A percentile compares a stretch with the other conserved stretches of the same genome.
phyloP scores from a whole-genome alignment of 371 early-diverging fungal genomes.

The Mortierella sp. region DNA sequence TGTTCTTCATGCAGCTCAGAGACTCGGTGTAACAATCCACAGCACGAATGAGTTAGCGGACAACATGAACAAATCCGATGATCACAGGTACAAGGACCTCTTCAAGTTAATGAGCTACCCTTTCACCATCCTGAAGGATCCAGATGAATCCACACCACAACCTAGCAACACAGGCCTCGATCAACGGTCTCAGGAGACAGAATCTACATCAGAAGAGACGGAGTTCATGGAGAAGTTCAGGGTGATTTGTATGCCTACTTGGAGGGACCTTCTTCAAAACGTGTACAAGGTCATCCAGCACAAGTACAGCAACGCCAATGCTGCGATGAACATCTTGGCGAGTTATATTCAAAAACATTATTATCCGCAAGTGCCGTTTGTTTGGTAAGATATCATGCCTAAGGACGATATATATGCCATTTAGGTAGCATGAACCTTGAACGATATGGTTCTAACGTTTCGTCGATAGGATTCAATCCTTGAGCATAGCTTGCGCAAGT shows the following conservation, averaged over 20 bases:
- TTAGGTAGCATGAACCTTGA: neutral
- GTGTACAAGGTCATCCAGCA: constrained; percentile 36
- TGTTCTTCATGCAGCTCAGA: too few relatives aligned
- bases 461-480: constrained; percentile 28
- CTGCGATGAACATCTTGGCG: constrained; percentile 22
- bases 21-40: constrained; percentile 20
- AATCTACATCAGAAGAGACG: constrained; percentile 6
- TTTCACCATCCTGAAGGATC: constrained; percentile 14
- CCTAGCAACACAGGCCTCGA: neutral
- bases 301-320: constrained; percentile 24
- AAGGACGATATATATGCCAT: too few relatives aligned
- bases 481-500: constrained; percentile 23
- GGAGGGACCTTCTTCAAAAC: constrained; percentile 17
- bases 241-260: constrained; percentile 22
- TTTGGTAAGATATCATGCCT: constrained; percentile 37
- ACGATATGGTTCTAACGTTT: too few relatives aligned
- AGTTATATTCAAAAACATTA: constrained; percentile 8
- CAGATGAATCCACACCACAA: neutral
- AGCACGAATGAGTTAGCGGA: constrained; percentile 31
- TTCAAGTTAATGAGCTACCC: constrained; percentile 25
- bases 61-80: constrained; percentile 4
- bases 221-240: constrained; percentile 7
- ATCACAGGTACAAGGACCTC: constrained; percentile 15
- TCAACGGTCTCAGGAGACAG: constrained; percentile 14
- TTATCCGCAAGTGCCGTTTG: constrained; percentile 6